Evolutionary conservation across 371 early-diverging fungal species (phyloP).

Genomic region (Sporodiniella umbellata): DNA sequence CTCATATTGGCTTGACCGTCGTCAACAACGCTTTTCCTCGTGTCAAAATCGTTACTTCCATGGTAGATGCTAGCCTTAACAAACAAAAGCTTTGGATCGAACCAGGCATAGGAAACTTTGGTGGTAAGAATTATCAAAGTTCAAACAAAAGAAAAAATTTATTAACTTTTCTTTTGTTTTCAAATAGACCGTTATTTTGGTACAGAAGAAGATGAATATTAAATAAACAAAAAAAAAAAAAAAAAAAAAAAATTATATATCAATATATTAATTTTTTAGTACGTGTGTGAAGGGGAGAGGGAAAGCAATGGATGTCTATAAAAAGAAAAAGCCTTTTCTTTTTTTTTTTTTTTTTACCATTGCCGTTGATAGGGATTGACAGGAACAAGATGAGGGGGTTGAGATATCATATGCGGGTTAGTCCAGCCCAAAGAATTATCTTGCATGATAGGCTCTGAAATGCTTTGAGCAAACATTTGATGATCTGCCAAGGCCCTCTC

Average conservation of each 20-base stretch:
- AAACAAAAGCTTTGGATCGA: slow-evolving; percentile 66
- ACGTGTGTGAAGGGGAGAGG: no score
- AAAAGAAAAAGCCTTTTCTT: not conserved
- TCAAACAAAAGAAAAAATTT: not conserved
- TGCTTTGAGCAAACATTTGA: slow-evolving; percentile 37
- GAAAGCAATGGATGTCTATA: not conserved
- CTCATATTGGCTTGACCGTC: slow-evolving; percentile 71
- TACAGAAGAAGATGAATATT: slow-evolving; percentile 39
- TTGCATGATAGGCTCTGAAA: slow-evolving; percentile 30
- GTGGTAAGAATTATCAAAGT: slow-evolving; percentile 30
- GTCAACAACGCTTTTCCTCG: slow-evolving; percentile 81
- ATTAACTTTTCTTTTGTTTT: not conserved
- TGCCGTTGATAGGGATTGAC: not conserved
- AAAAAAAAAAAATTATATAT: not conserved
- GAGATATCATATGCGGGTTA: not conserved
- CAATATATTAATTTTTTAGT: not conserved
- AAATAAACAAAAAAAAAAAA: slow-evolving; percentile 5
- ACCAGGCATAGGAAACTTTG: slow-evolving; percentile 91
- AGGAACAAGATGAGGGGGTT: not conserved
- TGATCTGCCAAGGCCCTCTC: slow-evolving; percentile 32
- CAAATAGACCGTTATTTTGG: slow-evolving; percentile 48
- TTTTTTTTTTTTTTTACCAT: not conserved
- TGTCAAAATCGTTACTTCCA: slow-evolving; percentile 77
- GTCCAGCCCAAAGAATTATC: slow-evolving; percentile 26
- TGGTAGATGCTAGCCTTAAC: slow-evolving; percentile 67